Conservation (phyloP, 2,329 filamentous ascomycete species). For the Colletotrichum euphorbiae region DNA sequence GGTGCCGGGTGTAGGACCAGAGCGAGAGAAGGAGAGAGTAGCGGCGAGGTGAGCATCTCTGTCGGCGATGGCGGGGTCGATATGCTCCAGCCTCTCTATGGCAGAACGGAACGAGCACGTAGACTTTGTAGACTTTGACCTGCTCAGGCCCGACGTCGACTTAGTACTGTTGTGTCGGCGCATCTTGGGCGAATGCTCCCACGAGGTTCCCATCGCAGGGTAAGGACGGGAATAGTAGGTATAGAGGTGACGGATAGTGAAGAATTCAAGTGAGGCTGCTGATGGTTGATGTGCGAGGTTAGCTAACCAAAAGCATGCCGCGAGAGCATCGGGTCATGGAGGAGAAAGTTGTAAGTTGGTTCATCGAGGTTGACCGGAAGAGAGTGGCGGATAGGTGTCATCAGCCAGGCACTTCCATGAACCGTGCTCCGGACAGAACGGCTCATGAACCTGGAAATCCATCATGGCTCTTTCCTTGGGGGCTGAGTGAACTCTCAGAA, state of each 20-base stretch:
- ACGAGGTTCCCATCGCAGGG: not conserved
- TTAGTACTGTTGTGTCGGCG: slow-evolving; percentile 62
- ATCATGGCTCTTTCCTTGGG: slow-evolving; percentile 27
- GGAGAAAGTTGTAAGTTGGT: not conserved
- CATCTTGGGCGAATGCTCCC: slow-evolving; percentile 50
- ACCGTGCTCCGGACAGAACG: not conserved
- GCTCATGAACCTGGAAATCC: not conserved
- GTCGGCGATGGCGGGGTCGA: slow-evolving; percentile 61
- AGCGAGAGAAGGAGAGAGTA: slow-evolving; percentile 67
- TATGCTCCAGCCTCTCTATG: slow-evolving; percentile 57
- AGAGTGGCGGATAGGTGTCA: slow-evolving; percentile 1
- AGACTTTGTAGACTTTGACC: slow-evolving; percentile 59
- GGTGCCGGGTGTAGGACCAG: slow-evolving; percentile 54
- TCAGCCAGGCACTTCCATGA: not conserved
- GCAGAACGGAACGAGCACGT: slow-evolving; percentile 59
- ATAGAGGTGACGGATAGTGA: slow-evolving; percentile 28
- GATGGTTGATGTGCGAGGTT: slow-evolving; percentile 14
- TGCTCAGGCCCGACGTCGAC: slow-evolving; percentile 56
- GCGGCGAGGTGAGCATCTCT: slow-evolving; percentile 74
- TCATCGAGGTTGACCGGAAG: not conserved
- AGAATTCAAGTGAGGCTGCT: slow-evolving; percentile 40
- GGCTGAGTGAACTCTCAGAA: slow-evolving; percentile 19
- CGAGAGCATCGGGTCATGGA: slow-evolving; percentile 5
- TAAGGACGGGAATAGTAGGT: slow-evolving; percentile 19
- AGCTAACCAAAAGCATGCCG: slow-evolving; percentile 39